Percentiles rank a stretch among this genome's conserved stretches.
These are phyloP conservation scores for Lachnellula hyalina DNA, from an alignment of 2,329 filamentous ascomycete genomes.

Conservation along the genomic window DNA sequence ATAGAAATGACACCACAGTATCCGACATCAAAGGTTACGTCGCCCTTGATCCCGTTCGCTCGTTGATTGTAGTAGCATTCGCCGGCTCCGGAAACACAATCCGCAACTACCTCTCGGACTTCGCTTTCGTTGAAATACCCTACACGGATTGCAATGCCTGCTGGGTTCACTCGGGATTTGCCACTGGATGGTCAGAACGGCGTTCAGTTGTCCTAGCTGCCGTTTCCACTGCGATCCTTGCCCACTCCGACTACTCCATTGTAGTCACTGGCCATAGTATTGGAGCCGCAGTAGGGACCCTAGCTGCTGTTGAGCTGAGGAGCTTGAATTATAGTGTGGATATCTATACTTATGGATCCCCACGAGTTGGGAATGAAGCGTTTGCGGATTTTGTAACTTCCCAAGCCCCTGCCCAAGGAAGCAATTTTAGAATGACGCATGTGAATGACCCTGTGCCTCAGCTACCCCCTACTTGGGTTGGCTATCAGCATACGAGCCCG, in stretches of 20 bases:
- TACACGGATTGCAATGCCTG: constrained; percentile 5
- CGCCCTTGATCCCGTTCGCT: constrained; percentile 10
- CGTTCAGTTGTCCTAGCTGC: constrained; percentile 15
- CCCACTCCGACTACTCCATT: constrained; percentile 22
- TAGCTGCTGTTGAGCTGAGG: constrained; percentile 26
- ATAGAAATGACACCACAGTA: constrained; percentile 6
- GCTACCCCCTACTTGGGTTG: constrained; percentile 55
- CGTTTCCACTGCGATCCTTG: constrained; percentile 11
- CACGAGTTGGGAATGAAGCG: constrained; percentile 27
- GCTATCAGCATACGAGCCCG: constrained; percentile 60
- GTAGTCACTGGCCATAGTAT: constrained; percentile 29
- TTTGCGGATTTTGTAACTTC: constrained; percentile 24
- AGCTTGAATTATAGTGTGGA: constrained; percentile 9
- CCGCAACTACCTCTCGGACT: constrained; percentile 14
- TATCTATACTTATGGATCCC: constrained; percentile 28
- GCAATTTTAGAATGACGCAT: constrained; percentile 60
- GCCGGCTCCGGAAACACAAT: constrained; percentile 14
- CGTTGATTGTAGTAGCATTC: constrained; percentile 20
- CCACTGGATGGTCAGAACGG: constrained; percentile 16
- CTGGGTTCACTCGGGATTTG: constrained; percentile 26
- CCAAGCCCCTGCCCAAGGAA: constrained; percentile 30
- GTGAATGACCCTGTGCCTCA: constrained; percentile 61
- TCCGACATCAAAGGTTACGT: constrained; percentile 19
- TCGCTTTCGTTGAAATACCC: constrained; percentile 3
- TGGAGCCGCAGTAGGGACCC: constrained; percentile 27